Evolutionary conservation across 495 filamentous ascomycete species (phyloP), one percentile per base, ranked within the genome.

Genomic region (Aspergillus cavernicola): DNA sequence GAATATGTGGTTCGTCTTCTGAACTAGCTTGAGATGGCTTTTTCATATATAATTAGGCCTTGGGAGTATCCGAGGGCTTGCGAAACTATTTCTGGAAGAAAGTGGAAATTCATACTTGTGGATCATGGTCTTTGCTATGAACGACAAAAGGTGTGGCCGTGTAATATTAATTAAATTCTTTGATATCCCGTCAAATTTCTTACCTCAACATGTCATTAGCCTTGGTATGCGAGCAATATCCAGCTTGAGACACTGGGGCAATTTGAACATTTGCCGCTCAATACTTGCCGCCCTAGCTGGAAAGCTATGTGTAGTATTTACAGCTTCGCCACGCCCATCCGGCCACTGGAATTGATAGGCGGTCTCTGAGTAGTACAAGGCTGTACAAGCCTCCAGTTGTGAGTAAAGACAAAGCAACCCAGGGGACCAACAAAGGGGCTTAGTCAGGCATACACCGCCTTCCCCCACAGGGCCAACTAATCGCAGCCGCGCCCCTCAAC

Each of bases 361-460:
- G 9, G 9, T 47, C 13, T 13, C 31, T 47, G 29, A 35, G 44
- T 47, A 19, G 41, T 29, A 44, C 40, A 43, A 15, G 40, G 12
- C 40, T 28, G n/a, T 9, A 28, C n/a, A n/a, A n/a, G n/a, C n/a
- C n/a, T n/a, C n/a, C n/a, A n/a, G 24, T 16, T 2, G 43, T 31
- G 43, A 10, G 12, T 15, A 33, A 36, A 47, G 44, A 29, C 13
- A 43, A 28, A 43, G 3, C 7, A 33, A n/a, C 7, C 12, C 31
- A 3, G 11, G 12, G 31, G 31, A 11, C 12, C 31, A 33, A 9
- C 20, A 15, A 13, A 26, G 23, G 4, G 35, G 61, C 55, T 60
- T 50, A 64, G 57, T 64, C 61, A 64, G 20, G 1, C 2, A 0
- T 50, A 65, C 65, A 74, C 69, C 71, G 71, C 71, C 60, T 72